Conservation (phyloP, 495 filamentous ascomycete genomes). For the Hypoxylon lenormandii region DNA sequence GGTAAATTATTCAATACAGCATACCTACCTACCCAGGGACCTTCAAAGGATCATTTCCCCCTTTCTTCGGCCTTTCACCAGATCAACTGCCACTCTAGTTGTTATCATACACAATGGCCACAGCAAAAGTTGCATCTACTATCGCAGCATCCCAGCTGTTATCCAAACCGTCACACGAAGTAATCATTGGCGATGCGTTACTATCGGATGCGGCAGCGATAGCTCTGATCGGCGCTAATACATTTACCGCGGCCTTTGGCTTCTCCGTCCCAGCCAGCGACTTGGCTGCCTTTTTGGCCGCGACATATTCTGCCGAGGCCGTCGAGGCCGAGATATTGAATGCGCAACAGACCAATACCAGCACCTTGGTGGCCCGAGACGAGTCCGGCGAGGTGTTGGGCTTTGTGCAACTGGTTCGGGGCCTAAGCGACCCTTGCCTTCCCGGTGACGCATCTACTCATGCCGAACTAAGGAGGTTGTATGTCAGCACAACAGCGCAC, state of each 20-base stretch:
- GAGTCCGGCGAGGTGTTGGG: constrained; percentile 45
- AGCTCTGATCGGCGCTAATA: constrained; percentile 49
- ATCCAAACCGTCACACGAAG: constrained; percentile 19
- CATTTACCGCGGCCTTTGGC: constrained; percentile 55
- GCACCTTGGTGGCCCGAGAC: constrained; percentile 48
- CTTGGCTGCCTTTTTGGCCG: constrained; percentile 50
- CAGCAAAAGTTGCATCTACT: constrained; percentile 29
- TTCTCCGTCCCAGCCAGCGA: constrained; percentile 51
- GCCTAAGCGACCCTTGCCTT: constrained; percentile 51
- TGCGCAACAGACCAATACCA: constrained; percentile 41
- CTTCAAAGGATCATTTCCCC: not conserved
- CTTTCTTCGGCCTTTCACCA: not conserved
- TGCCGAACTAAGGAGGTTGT: constrained; percentile 57
- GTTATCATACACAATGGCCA: constrained; percentile 12
- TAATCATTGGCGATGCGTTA: constrained; percentile 48
- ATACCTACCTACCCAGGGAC: not conserved
- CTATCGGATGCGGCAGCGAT: constrained; percentile 51
- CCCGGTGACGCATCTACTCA: constrained; percentile 34
- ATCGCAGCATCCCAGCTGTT: not conserved
- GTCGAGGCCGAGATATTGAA: constrained; percentile 47
- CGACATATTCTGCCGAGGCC: constrained; percentile 44
- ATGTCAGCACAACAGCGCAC: constrained; percentile 52
- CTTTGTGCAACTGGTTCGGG: constrained; percentile 53
- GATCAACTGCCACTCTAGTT: not conserved
- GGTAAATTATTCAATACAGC: not conserved